Conservation (phyloP, 208 protist species). For the Wallacemonas collosoma region DNA sequence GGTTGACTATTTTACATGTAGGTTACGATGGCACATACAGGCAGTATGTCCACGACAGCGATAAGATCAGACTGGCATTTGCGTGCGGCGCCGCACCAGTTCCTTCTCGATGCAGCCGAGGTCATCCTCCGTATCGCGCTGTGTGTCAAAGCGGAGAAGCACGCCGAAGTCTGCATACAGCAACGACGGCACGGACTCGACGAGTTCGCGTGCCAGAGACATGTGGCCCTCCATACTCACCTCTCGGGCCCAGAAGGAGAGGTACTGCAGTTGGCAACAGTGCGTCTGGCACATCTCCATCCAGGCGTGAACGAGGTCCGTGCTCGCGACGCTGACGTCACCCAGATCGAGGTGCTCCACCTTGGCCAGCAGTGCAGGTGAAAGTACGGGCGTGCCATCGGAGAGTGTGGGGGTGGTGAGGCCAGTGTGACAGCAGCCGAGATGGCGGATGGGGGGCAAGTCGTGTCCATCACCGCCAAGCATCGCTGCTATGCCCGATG, state of each 20-base stretch:
- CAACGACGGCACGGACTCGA: constrained; percentile 35
- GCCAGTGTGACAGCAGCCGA: constrained; percentile 49
- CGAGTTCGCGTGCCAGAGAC: constrained; percentile 29
- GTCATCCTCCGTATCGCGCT: constrained; percentile 30
- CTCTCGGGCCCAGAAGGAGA: constrained; percentile 69
- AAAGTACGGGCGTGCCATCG: constrained; percentile 31
- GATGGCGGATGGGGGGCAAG: constrained; percentile 25
- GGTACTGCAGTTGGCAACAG: constrained; percentile 28
- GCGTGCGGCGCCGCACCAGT: constrained; percentile 41
- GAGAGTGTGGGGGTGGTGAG: constrained; percentile 23
- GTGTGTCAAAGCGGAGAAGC: constrained; percentile 53
- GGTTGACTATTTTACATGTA: background rate
- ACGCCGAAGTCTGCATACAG: constrained; percentile 69
- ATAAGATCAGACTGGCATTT: background rate
- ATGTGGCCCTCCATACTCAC: constrained; percentile 57
- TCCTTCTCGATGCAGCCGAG: constrained; percentile 55
- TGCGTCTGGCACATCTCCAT: constrained; percentile 23
- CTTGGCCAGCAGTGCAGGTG: constrained; percentile 27
- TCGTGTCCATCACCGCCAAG: constrained; percentile 28
- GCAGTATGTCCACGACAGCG: no score
- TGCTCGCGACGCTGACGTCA: constrained; percentile 44
- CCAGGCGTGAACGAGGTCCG: constrained; percentile 31
- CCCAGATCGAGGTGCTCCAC: constrained; percentile 48
- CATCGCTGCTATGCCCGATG: constrained; percentile 28
- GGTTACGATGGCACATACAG: no score